A percentile compares a stretch with the other conserved stretches of the same genome.
Conservation (phyloP, 495 filamentous ascomycete genomes). For the Annulohypoxylon stygium region DNA sequence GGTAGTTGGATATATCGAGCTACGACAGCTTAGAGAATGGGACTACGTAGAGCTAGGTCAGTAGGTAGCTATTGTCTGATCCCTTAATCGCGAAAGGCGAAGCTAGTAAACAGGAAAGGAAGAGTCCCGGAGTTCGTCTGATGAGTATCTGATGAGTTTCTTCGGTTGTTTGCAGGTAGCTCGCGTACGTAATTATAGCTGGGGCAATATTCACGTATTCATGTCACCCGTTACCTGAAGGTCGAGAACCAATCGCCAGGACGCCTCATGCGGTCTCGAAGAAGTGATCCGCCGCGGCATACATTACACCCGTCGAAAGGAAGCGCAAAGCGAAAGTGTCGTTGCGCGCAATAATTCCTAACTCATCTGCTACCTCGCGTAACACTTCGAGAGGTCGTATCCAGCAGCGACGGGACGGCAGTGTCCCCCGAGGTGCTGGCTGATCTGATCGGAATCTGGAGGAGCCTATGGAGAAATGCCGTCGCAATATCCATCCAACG, state of each 20-base stretch:
- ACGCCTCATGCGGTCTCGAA: constrained; percentile 20
- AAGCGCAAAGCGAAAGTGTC: constrained; percentile 25
- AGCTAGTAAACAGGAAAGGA: constrained; percentile 24
- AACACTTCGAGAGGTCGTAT: constrained; percentile 31
- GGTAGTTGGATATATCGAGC: constrained; percentile 33
- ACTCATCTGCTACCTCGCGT: constrained; percentile 38
- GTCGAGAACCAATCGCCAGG: constrained; percentile 24
- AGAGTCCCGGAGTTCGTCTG: constrained; percentile 30
- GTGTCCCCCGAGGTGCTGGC: constrained; percentile 33
- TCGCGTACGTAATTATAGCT: constrained; percentile 41
- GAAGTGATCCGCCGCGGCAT: constrained; percentile 18
- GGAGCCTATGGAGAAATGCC: constrained; percentile 28
- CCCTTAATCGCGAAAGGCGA: constrained; percentile 16
- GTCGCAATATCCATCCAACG: constrained; percentile 9
- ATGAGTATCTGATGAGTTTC: constrained; percentile 38
- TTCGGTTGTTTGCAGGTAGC: constrained; percentile 42
- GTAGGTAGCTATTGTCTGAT: constrained; percentile 17
- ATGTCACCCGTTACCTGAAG: constrained; percentile 33
- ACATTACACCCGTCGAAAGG: constrained; percentile 24
- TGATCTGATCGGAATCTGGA: constrained; percentile 38
- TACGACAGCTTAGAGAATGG: constrained; percentile 12
- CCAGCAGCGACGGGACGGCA: constrained; percentile 26
- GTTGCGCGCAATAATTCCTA: constrained; percentile 45
- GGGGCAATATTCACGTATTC: constrained; percentile 37
- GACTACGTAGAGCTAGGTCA: constrained; percentile 1